A percentile compares a stretch with the other conserved stretches of the same genome.
Conservation (phyloP, 225 moss, liverwort and hornwort genomes). For the Sphagnum tenellum region DNA sequence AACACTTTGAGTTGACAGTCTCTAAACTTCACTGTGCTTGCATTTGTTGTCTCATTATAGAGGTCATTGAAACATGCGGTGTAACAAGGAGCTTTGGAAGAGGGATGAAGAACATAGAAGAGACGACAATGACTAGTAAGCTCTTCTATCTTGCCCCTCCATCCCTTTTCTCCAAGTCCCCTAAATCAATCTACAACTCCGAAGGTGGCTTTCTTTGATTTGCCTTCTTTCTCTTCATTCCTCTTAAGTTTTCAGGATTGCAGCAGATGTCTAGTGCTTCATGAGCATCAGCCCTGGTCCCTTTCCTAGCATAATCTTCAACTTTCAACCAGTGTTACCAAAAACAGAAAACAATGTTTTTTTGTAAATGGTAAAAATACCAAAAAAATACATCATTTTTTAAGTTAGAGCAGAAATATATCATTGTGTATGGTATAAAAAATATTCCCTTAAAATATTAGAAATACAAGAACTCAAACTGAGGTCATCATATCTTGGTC, state of each 20-base stretch:
- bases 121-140: conserved; percentile 75
- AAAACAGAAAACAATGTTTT: too few species aligned
- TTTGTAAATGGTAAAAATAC: too few species aligned
- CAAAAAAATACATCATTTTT: too few species aligned
- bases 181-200: conserved; percentile 86
- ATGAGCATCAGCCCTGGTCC: conserved; percentile 55
- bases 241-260: conserved; percentile 37
- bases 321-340: too few species aligned
- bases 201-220: conserved; percentile 44
- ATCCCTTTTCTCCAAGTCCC: conserved; percentile 91
- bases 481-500: too few species aligned
- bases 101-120: conserved; percentile 76
- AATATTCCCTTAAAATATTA: too few species aligned
- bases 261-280: conserved; percentile 53
- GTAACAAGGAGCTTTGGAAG: conserved; percentile 76
- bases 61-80: conserved; percentile 49
- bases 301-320: conserved; percentile 50
- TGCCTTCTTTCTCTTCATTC: conserved; percentile 20
- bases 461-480: too few species aligned
- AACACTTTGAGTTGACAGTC: too few species aligned
- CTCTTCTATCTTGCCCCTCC: conserved; percentile 99
- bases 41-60: too few species aligned
- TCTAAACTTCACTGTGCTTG: neutral
- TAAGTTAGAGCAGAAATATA: too few species aligned
- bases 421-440: too few species aligned